Conservation (phyloP, 1,284 basidiomycete genomes). For the Marasmius tenuissimus region DNA sequence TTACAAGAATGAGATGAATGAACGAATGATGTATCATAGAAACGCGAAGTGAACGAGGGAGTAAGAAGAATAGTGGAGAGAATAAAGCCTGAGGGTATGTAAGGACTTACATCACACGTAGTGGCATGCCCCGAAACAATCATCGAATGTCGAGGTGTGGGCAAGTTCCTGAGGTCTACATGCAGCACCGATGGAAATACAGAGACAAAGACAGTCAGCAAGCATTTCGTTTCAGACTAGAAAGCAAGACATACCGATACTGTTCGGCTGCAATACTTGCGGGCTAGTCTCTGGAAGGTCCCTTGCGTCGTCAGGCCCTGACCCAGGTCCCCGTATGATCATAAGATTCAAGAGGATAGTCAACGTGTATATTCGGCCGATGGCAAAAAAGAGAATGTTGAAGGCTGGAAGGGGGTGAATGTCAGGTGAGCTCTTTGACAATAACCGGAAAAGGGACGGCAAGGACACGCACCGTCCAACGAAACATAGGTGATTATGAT, state of each 20-base stretch:
- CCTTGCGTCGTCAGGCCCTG: not conserved
- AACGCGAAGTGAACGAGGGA: not conserved
- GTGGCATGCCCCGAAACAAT: not conserved
- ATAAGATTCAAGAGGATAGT: slow-evolving; percentile 10
- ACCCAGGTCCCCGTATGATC: not conserved
- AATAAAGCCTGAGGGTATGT: not conserved
- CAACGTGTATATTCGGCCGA: slow-evolving; percentile 10
- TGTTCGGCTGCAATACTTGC: not conserved
- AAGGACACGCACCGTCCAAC: not conserved
- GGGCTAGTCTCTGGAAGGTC: not conserved
- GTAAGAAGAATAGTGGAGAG: not conserved
- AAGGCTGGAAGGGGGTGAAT: not conserved
- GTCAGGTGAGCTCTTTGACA: not conserved
- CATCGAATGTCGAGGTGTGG: not conserved
- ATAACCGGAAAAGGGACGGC: not conserved
- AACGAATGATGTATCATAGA: not conserved
- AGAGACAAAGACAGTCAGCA: too few species aligned
- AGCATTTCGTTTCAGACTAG: too few species aligned
- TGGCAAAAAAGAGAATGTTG: not conserved
- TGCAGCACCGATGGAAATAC: too few species aligned
- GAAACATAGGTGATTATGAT: not conserved
- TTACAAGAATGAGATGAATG: too few species aligned
- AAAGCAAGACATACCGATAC: too few species aligned
- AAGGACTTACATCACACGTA: not conserved
- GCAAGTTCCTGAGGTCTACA: too few species aligned